Base-by-base conservation (phyloP, 2,329 filamentous ascomycete genomes). In the Grosmannia clavigera region DNA sequence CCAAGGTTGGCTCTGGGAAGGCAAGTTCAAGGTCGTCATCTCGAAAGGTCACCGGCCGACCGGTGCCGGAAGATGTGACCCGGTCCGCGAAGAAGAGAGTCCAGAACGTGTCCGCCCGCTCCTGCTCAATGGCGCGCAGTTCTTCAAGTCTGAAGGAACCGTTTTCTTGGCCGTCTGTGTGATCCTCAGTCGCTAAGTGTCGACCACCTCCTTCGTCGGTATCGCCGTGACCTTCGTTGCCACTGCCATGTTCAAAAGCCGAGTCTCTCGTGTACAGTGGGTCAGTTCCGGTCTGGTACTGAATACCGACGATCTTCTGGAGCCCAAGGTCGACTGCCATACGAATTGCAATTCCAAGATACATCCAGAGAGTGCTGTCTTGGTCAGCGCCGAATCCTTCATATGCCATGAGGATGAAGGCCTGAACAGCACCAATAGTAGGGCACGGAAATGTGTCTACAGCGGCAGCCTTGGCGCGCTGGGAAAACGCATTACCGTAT, bases 301-400 rank as follows among this genome's bases (percentile, higher is more conserved):
- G 79, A 55, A 95, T 78, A 0, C 90, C 90, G 64, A 92, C 86
- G 19, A 88, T 78, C 64, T 91, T 95, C 65, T 92, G 88, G 64
- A 95, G 77, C 0, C 91, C 90, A 11, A 95, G 74, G 68, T 92
- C 88, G 61, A 90, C 83, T 0, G 86, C 86, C 84, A 91, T 88
- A 5, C 90, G 85, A 62, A 95, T 95, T 0, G 90, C 86, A 58
- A 92, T 85, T 0, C 90, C 91, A 1, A 95, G 77, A 68, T 95
- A 95, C 90, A 95, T 95, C 90, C 91, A 96, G 7, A 96, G 72
- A 0, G 90, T 89, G 69, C 90, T 95, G 68, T 95, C 91, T 66
- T 92, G 88, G 65, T 90, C 89, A 12, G 88, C 88, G 1, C 90
- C 91, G 66, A 96, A 95, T 52, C 92, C 87, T 65, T 95, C 90